Evolutionary conservation across 305 asterid genomes (phyloP).

Genomic region (Solanum hybrid): DNA sequence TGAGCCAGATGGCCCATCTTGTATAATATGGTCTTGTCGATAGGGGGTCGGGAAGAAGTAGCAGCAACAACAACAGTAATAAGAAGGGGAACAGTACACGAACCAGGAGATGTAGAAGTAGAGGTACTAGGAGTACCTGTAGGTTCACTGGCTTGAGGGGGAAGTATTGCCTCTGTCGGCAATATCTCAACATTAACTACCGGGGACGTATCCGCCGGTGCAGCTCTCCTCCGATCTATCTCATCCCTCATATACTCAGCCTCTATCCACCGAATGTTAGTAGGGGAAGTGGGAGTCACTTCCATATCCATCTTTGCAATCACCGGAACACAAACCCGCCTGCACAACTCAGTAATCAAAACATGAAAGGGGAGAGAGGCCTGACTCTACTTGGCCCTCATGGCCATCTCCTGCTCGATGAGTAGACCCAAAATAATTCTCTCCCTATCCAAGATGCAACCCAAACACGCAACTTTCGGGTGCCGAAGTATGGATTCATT

Average conservation of each 20-base stretch:
- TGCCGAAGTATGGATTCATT: neutral
- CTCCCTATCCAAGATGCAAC: neutral
- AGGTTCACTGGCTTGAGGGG: neutral
- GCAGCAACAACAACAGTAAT: neutral
- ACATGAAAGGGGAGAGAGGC: neutral
- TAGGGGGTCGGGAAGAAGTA: neutral
- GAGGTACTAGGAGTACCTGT: neutral
- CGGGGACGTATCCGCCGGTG: neutral
- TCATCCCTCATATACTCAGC: neutral
- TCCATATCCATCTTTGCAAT: no score
- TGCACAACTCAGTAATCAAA: neutral
- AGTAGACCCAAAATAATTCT: neutral
- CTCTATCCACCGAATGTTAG: neutral
- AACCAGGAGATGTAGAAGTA: neutral
- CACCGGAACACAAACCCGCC: neutral
- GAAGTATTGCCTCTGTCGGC: neutral
- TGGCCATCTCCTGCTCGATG: neutral
- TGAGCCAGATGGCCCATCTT: no score
- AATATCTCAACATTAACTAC: neutral
- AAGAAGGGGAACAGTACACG: neutral
- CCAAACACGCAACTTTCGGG: neutral
- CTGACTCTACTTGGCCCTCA: neutral
- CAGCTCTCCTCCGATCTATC: neutral
- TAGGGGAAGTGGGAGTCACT: no score
- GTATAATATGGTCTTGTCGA: no score